Conservation (phyloP, 2,329 filamentous ascomycete genomes). For the Colletotrichum horii region DNA sequence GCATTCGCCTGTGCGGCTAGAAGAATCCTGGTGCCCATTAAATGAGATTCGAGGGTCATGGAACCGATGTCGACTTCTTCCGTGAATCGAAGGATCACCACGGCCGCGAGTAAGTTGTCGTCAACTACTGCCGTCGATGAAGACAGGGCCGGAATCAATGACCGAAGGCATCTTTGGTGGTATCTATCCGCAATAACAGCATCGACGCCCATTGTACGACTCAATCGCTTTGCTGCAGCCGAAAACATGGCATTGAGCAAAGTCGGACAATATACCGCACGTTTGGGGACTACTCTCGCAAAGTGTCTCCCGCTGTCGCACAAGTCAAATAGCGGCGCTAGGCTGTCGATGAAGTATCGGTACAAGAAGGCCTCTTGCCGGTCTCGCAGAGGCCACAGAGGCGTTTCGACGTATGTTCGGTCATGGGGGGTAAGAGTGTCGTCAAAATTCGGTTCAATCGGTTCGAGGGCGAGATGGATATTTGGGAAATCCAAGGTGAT, state of each 20-base stretch:
- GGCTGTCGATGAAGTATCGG: conserved; percentile 28
- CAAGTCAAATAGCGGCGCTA: conserved; percentile 32
- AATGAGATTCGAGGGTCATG: conserved; percentile 28
- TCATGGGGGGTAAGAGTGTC: not conserved
- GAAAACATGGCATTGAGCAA: conserved; percentile 32
- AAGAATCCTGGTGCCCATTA: conserved; percentile 32
- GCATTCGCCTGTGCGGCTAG: conserved; percentile 32
- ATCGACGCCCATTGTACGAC: conserved; percentile 26
- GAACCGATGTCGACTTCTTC: conserved; percentile 27
- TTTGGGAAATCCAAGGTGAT: not conserved
- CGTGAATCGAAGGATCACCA: conserved; percentile 33
- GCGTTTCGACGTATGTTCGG: conserved; percentile 13
- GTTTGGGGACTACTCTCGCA: conserved; percentile 30
- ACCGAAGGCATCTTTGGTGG: conserved; percentile 30
- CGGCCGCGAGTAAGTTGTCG: conserved; percentile 32
- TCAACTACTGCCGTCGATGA: conserved; percentile 30
- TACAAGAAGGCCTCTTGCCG: conserved; percentile 32
- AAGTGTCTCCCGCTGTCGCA: conserved; percentile 33
- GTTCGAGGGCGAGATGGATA: not conserved
- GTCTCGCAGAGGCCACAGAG: conserved; percentile 21
- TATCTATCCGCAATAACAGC: conserved; percentile 28
- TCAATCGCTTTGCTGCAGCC: conserved; percentile 30
- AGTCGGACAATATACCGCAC: conserved; percentile 30
- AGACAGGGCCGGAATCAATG: conserved; percentile 30
- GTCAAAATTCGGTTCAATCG: conserved; percentile 4